Percentiles rank a stretch among this genome's conserved stretches.
phyloP scores from a whole-genome alignment of 1,139 yeast genomes.

The Saccharomyces hybrid region DNA sequence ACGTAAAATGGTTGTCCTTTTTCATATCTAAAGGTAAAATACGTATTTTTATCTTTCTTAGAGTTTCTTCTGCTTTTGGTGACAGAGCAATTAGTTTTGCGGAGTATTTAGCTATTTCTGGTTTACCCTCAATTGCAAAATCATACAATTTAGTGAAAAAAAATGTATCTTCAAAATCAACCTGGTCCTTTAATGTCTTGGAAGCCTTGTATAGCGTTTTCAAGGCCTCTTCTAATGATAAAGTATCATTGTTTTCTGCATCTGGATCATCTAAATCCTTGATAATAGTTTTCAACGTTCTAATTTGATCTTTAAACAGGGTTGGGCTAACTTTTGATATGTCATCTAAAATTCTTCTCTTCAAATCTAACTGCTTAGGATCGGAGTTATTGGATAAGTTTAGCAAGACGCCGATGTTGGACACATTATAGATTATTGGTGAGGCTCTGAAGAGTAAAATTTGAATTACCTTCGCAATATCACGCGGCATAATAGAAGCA shows the following conservation, averaged over 20 bases:
- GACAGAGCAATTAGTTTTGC: constrained; percentile 50
- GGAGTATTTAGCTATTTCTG: constrained; percentile 60
- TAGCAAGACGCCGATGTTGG: constrained; percentile 52
- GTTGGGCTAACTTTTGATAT: constrained; percentile 59
- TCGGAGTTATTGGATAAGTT: constrained; percentile 38
- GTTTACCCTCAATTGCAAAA: constrained; percentile 47
- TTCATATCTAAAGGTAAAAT: constrained; percentile 48
- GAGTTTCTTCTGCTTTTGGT: constrained; percentile 36
- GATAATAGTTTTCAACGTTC: constrained; percentile 41
- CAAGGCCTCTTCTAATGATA: constrained; percentile 36
- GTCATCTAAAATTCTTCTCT: constrained; percentile 43
- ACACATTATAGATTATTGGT: constrained; percentile 54
- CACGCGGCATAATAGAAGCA: constrained; percentile 38
- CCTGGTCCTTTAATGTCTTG: constrained; percentile 31
- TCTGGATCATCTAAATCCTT: constrained; percentile 28
- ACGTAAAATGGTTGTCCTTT: constrained; percentile 36
- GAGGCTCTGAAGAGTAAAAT: constrained; percentile 57
- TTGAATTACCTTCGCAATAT: constrained; percentile 46
- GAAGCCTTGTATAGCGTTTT: constrained; percentile 57
- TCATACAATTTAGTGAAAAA: constrained; percentile 39
- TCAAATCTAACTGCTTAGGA: constrained; percentile 35
- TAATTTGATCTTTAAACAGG: constrained; percentile 54
- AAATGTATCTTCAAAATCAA: constrained; percentile 26
- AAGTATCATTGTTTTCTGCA: constrained; percentile 19
- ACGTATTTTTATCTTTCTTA: constrained; percentile 36